Base-by-base conservation (phyloP, 768 basidiomycete species). In the Mycena haematopus region DNA sequence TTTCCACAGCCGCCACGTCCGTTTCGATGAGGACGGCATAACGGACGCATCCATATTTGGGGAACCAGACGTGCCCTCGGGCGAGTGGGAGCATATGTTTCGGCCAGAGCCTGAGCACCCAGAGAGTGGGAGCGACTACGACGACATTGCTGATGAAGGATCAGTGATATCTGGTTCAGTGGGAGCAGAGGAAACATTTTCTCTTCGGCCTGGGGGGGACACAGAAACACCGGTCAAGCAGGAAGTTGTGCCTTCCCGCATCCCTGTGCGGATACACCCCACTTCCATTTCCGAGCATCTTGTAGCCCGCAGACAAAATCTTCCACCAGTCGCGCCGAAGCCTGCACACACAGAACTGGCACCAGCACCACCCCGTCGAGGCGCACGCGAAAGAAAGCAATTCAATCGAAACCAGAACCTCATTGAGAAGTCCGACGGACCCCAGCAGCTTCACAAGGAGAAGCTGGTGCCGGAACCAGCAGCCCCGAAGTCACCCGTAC, bases 201-300 rank as follows among this genome's bases (percentile, higher is more conserved):
- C 46, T 47, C 24, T 14, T 47, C 46, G 24, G 46, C 46, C 46
- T 25, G 46, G 46, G 46, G 46, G 46, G 46, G 24, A 47, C 46
- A 47, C 46, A 47, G 24, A 25, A 6, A 24, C 46, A 47, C 7
- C 14, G 2, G 24, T 47, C 24, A 47, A 47, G 24, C 46, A 25
- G 22, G 46, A 47, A 47, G 31, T 11, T 11, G 24, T 24, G 1
- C 46, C 46, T 13, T 47, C 46, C 6, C 46, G 46, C 24, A 47
- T 47, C 22, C 46, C 46, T 2, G 24, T 47, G 8, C 24, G 6
- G 10, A 25, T 13, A 47, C 24, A 11, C 13, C 46, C 22, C 22
- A 15, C 22, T 47, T 47, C 46, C 24, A 47, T 47, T 25, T 47
- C 46, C 24, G 24, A 25, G 9, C 46, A 47, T 13, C 6, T 47